Base-by-base conservation (phyloP, 257 asterid genomes). In the Ajuga chamaepitys region DNA sequence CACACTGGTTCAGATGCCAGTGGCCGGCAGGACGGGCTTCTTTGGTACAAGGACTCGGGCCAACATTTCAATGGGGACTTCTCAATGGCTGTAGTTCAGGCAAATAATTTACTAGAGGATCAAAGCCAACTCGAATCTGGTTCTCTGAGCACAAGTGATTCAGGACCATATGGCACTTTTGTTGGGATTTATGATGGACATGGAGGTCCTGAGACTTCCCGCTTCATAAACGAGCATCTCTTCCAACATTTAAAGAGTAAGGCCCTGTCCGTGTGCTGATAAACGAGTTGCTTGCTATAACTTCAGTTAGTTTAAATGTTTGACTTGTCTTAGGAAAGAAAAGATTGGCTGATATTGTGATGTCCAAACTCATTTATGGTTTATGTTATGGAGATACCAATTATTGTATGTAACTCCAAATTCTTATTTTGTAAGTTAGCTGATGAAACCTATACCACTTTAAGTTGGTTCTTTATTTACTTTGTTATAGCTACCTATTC, bases 111-210 rank as follows among this genome's bases (percentile, higher is more conserved):
- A 65, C 79, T 89, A 7, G 97, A 89, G 80, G 97, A 89, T 82
- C 97, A 89, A 80, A 77, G 95, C 66, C 97, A 85, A 70, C 87
- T 89, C 11, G 97, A 89, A 73, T 89, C 97, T 16, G 97, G 95
- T 62, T 75, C 68, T 65, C 71, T 83, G 56, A 80, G 88, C 74
- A 55, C 67, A 24, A 76, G 64, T 62, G 88, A 83, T 45, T 72
- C 82, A 13, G 88, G 88, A n/a, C 97, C 84, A 0, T 85, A 77
- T 58, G 97, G 97, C 69, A 85, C 95, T 5, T 87, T 89, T 74
- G 92, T 89, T 51, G 97, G 97, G 71, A 77, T 89, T 69, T 87
- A 87, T 64, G 97, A 89, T 64, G 97, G 97, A 22, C 97, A 89
- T 69, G 95, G 97, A 24, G 97, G 97, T 28, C 95, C 95, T 1